Conservation (phyloP, 176 grass and related monocot species). For the Hordeum marinum region DNA sequence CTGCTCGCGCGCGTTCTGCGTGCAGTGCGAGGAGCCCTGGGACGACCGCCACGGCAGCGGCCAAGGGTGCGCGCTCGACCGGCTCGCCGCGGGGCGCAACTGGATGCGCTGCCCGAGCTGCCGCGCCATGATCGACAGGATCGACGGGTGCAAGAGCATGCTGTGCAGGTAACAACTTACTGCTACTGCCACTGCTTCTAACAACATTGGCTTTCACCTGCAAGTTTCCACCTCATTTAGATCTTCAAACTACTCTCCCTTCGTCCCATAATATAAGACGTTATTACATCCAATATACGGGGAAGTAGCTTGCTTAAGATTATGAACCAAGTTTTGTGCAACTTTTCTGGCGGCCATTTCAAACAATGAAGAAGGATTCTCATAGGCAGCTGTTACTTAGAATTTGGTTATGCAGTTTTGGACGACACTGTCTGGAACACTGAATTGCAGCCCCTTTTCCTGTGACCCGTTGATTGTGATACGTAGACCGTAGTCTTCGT, state of each 20-base stretch:
- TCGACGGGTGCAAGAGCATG: constrained; percentile 16
- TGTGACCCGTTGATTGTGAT: too few species aligned
- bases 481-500: too few species aligned
- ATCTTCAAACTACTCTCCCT: not conserved
- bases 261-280: too few species aligned
- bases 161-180: constrained; percentile 28
- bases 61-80: constrained; percentile 1
- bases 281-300: too few species aligned
- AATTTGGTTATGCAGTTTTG: too few species aligned
- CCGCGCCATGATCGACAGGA: constrained; percentile 39
- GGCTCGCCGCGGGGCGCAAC: not conserved
- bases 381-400: too few species aligned
- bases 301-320: not conserved
- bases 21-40: constrained; percentile 42
- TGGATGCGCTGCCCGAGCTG: constrained; percentile 43
- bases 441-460: too few species aligned
- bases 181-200: not conserved
- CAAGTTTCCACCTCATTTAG: not conserved
- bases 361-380: too few species aligned
- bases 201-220: not conserved
- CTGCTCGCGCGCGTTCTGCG: constrained; percentile 12
- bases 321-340: not conserved
- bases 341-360: too few species aligned
- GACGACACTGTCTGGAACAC: too few species aligned
- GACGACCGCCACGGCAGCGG: not conserved